Base-by-base conservation (phyloP, 2,329 filamentous ascomycete species). In the Xylariaceae sp. region DNA sequence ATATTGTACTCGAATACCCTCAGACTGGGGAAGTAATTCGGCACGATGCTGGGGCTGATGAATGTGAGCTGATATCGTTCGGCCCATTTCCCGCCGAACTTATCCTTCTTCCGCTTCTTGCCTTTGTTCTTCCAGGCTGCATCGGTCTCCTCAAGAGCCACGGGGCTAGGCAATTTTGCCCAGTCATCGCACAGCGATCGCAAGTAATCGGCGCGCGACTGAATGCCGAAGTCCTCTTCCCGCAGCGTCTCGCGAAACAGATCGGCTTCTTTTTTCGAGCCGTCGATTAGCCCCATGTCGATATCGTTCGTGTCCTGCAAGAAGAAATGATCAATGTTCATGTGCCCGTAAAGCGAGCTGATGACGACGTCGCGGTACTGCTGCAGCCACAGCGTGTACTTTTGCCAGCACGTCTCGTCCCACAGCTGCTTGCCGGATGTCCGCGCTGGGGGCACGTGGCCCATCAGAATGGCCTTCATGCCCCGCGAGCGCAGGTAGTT, bases 341-440 rank as follows among this genome's bases (percentile, higher is more conserved):
- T 97, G 72, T 99, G 94, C 1, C 93, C 94, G 70, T 89, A 99
- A 4, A 96, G 71, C 30, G 85, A 86, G 10, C 84, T 86, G 17
- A 92, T 81, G 17, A 99, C 81, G 44, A 99, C 88, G 72, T 99
- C 94, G 39, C 94, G 88, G 73, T 92, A 99, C 73, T 95, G 91
- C 66, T 86, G 83, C 69, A 93, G 77, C 91, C 92, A 97, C 3
- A 97, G 77, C 0, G 91, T 89, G 74, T 96, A 99, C 72, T 96
- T 97, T 73, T 97, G 93, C 92, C 93, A 99, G 76, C 94, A 99
- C 0, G 89, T 92, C 78, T 97, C 93, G 66, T 97, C 92, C 94
- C 94, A 99, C 62, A 85, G 86, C 69, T 85, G 83, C 78, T 97
- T 97, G 75, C 86, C 88, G 41, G 85, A 82, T 1, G 92, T 94